Conservation (phyloP, 345 rosid species). For the Angophora floribunda region DNA sequence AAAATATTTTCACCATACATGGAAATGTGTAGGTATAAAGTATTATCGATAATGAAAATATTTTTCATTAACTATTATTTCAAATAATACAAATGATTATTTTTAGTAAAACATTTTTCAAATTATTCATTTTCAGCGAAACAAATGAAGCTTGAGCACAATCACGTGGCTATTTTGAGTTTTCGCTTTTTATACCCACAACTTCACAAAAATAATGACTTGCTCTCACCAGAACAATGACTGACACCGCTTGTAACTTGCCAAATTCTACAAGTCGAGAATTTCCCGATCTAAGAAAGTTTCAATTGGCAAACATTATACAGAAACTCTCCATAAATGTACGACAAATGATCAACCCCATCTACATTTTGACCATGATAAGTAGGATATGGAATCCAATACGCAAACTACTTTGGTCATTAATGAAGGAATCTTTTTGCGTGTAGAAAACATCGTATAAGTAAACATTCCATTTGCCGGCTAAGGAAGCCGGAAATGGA, state of each 20-base stretch:
- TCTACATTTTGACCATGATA: neutral
- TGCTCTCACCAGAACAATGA: neutral
- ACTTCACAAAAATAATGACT: neutral
- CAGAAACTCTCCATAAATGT: neutral
- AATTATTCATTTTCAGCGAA: too few species aligned
- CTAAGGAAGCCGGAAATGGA: neutral
- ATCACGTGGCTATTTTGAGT: accelerated
- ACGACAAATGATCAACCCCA: neutral
- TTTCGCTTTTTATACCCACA: neutral
- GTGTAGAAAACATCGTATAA: neutral
- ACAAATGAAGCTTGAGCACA: neutral
- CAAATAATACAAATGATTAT: neutral
- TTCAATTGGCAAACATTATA: neutral
- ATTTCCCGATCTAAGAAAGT: neutral
- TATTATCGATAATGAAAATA: neutral
- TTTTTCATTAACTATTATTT: too few species aligned
- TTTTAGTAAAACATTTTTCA: too few species aligned
- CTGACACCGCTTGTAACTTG: neutral
- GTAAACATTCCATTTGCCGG: neutral
- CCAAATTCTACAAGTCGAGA: neutral
- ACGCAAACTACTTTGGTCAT: neutral
- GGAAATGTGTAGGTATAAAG: neutral
- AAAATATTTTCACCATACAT: neutral
- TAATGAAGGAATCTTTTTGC: too few species aligned
- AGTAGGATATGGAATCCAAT: neutral